These are phyloP conservation scores for Xylaria arbuscula DNA, from an alignment of 2,329 filamentous ascomycete genomes.

Conservation along the genomic window DNA sequence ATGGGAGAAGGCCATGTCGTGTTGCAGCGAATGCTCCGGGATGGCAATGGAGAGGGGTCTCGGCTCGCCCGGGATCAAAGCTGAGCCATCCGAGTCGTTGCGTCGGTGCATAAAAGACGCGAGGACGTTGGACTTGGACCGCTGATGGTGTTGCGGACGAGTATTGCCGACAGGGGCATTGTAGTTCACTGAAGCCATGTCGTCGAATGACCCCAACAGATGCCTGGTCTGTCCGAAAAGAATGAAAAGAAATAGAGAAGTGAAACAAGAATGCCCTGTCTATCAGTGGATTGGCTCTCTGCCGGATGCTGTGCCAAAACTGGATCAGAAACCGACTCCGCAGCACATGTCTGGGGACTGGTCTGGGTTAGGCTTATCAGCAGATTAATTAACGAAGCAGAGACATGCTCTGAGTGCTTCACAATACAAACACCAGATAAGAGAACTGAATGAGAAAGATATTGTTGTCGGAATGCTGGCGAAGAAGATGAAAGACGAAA, in stretches of 20 bases:
- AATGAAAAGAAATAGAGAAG: constrained; percentile 33
- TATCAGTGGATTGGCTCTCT: constrained; percentile 38
- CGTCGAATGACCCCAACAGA: constrained; percentile 19
- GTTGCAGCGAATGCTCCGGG: constrained; percentile 42
- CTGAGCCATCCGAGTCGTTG: constrained; percentile 58
- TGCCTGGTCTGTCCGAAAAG: constrained; percentile 24
- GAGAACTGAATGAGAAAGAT: constrained; percentile 27
- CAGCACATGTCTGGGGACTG: constrained; percentile 38
- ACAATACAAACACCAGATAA: constrained; percentile 27
- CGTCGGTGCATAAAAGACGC: constrained; percentile 63
- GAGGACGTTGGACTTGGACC: constrained; percentile 62
- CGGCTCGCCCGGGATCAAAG: constrained; percentile 48
- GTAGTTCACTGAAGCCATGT: constrained; percentile 47
- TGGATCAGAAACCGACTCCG: constrained; percentile 37
- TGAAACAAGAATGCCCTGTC: constrained; percentile 42
- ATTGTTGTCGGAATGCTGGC: constrained; percentile 21
- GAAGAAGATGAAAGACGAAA: constrained; percentile 14
- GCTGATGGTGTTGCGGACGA: constrained; percentile 50
- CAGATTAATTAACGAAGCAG: constrained; percentile 17
- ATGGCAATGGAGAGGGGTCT: constrained; percentile 41
- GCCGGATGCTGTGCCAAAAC: constrained; percentile 39
- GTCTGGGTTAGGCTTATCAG: constrained; percentile 25
- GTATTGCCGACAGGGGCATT: constrained; percentile 37
- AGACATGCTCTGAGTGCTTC: constrained; percentile 19
- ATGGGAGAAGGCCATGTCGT: constrained; percentile 49